Evolutionary conservation across 257 asterid species (phyloP).

Genomic region (Forsythia suspensa): DNA sequence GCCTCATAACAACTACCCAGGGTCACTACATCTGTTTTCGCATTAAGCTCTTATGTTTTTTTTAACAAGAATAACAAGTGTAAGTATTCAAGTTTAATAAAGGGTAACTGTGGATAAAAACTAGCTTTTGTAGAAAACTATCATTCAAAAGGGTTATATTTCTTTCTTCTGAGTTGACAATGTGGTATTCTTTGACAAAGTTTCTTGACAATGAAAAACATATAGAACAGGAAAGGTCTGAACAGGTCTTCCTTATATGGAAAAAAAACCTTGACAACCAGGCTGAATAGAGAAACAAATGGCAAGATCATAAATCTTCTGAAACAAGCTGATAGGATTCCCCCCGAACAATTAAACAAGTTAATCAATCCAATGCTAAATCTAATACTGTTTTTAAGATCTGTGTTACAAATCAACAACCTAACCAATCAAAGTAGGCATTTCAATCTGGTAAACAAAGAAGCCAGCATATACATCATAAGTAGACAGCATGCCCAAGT

Average conservation of each 20-base stretch:
- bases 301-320: background rate
- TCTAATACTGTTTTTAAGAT: background rate
- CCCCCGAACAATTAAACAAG: background rate
- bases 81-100: background rate
- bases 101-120: background rate
- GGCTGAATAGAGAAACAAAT: background rate
- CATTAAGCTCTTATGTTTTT: background rate
- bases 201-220: background rate
- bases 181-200: background rate
- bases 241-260: background rate
- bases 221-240: background rate
- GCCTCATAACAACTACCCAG: background rate
- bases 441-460: background rate
- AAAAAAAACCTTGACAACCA: background rate
- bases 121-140: background rate
- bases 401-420: background rate
- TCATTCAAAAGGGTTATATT: background rate
- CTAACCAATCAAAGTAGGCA: background rate
- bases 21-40: background rate
- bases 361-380: background rate
- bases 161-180: background rate
- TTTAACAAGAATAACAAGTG: background rate
- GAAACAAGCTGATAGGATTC: background rate
- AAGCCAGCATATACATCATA: background rate
- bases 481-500: background rate